Evolutionary conservation across 768 basidiomycete genomes (phyloP).

Genomic region (Termitomyces titanicus): DNA sequence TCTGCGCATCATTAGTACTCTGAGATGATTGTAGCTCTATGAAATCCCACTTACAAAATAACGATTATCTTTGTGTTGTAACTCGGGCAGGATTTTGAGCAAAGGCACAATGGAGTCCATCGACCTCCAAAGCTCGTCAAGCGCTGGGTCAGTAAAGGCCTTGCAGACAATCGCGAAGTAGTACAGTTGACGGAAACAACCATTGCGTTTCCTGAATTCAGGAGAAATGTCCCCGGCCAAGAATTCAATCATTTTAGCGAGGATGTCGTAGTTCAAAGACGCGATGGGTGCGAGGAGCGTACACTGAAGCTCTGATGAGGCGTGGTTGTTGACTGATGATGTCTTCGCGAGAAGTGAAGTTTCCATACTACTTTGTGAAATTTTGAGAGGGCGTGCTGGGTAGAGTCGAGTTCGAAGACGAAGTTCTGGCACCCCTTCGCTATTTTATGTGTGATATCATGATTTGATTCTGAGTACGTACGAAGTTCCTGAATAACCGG

Average conservation of each 20-base stretch:
- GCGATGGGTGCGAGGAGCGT: background rate
- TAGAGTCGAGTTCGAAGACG: too few relatives aligned
- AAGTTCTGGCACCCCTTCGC: too few relatives aligned
- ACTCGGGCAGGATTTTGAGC: background rate
- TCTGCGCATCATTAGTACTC: background rate
- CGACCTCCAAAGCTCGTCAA: slow-evolving; percentile 1
- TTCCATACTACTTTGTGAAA: too few relatives aligned
- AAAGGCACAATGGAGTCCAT: slow-evolving; percentile 2
- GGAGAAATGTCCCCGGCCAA: background rate
- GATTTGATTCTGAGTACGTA: too few relatives aligned
- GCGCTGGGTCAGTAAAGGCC: background rate
- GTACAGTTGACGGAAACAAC: background rate
- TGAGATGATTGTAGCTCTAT: background rate
- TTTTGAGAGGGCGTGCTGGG: too few relatives aligned
- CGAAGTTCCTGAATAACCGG: too few relatives aligned
- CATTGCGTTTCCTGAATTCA: background rate
- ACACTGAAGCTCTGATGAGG: background rate
- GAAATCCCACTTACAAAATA: background rate
- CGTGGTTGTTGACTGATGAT: background rate
- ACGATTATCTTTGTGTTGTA: background rate
- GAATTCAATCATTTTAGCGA: background rate
- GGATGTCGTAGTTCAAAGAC: background rate
- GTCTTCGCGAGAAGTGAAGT: background rate
- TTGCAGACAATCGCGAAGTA: background rate
- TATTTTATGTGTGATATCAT: too few relatives aligned